Percentiles rank a stretch among this genome's conserved stretches.
These are phyloP conservation scores for Blastobotrys malaysiensis DNA, from an alignment of 1,139 yeast species.

Conservation along the genomic window DNA sequence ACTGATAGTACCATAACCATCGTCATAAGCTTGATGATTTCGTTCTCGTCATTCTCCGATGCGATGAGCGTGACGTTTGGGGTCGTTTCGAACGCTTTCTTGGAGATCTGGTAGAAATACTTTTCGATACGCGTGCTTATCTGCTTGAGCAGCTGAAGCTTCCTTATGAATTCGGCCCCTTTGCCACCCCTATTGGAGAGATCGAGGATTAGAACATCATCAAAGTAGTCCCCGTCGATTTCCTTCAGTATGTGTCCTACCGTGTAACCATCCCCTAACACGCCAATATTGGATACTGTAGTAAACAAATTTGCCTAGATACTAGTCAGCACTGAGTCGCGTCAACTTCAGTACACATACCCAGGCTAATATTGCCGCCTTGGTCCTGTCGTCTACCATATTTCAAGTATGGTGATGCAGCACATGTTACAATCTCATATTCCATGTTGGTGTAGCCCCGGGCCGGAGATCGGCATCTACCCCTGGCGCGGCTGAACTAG, in stretches of 20 bases:
- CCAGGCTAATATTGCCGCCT: neutral
- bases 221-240: neutral
- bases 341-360: neutral
- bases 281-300: neutral
- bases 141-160: neutral
- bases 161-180: neutral
- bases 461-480: neutral
- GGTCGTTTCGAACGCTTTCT: neutral
- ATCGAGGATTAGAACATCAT: neutral
- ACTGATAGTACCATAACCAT: constrained; percentile 14
- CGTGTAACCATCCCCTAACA: neutral
- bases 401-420: neutral
- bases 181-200: neutral
- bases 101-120: neutral
- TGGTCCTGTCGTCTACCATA: neutral
- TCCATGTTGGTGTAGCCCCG: no score
- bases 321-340: neutral
- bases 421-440: neutral
- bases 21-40: constrained; percentile 13
- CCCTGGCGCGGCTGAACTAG: neutral
- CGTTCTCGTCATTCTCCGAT: constrained; percentile 4
- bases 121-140: neutral
- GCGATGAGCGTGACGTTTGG: neutral
- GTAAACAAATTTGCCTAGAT: neutral
- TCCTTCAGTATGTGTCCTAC: neutral